Evolutionary conservation across 2,329 filamentous ascomycete species (phyloP).

Genomic region (Clarireedia monteithiana): DNA sequence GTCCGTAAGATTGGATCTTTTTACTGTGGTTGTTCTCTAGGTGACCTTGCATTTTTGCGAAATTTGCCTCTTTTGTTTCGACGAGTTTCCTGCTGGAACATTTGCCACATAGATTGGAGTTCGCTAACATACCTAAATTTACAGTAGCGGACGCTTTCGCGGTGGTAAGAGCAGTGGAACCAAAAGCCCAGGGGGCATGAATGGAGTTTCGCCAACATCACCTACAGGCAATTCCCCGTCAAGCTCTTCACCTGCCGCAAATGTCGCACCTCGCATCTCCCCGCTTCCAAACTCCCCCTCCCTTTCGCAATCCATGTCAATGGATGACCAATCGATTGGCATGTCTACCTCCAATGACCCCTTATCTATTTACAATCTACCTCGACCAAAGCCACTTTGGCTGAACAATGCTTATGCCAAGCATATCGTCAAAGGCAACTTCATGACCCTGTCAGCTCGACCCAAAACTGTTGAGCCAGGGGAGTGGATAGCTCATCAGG

Average conservation of each 20-base stretch:
- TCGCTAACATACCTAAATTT: conserved; percentile 21
- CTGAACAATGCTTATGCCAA: conserved; percentile 68
- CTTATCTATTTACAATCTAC: conserved; percentile 54
- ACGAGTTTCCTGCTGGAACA: neutral
- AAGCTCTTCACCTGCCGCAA: conserved; percentile 41
- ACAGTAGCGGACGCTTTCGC: conserved; percentile 51
- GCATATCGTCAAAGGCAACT: conserved; percentile 94
- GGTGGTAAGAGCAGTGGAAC: conserved; percentile 43
- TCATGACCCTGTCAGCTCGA: conserved; percentile 88
- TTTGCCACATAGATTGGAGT: neutral
- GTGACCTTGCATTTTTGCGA: neutral
- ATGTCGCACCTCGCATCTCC: conserved; percentile 49
- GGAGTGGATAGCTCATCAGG: conserved; percentile 94
- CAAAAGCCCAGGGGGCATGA: conserved; percentile 44
- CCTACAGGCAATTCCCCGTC: conserved; percentile 37
- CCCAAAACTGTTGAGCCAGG: conserved; percentile 90
- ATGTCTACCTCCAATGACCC: conserved; percentile 37
- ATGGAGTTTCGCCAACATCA: conserved; percentile 41
- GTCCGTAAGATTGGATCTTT: too few species aligned
- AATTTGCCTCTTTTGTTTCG: neutral
- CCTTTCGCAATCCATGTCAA: conserved; percentile 58
- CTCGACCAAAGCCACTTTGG: conserved; percentile 63
- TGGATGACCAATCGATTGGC: conserved; percentile 45
- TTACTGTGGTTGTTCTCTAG: too few species aligned
- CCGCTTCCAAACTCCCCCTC: conserved; percentile 57